phyloP scores from a whole-genome alignment of 208 protist species.

The Tritrichomonas musculus region DNA sequence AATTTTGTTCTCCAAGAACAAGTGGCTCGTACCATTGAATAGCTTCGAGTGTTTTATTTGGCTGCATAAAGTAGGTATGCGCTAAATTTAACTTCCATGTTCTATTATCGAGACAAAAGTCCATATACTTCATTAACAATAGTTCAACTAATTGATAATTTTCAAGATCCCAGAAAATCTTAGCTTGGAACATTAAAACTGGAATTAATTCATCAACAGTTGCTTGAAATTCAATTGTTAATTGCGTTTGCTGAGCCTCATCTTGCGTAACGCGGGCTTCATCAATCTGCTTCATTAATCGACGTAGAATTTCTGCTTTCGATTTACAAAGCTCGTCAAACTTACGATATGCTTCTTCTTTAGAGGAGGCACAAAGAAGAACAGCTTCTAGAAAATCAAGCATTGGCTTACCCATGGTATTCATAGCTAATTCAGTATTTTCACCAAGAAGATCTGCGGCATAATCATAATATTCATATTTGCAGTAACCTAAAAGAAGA shows the following conservation, averaged over 20 bases:
- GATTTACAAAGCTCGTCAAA: constrained; percentile 2
- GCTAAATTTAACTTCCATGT: no score
- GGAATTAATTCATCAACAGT: constrained; percentile 84
- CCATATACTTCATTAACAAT: constrained; percentile 74
- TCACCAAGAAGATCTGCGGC: constrained; percentile 84
- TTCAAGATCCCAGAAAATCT: constrained; percentile 92
- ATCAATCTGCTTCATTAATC: not conserved
- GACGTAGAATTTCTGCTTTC: not conserved
- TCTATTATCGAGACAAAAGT: constrained; percentile 48
- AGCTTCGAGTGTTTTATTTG: constrained; percentile 42
- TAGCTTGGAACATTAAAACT: constrained; percentile 73
- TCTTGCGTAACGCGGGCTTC: not conserved
- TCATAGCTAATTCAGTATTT: constrained; percentile 56
- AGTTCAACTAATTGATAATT: constrained; percentile 84
- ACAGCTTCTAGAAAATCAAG: not conserved
- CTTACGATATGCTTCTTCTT: constrained; percentile 28
- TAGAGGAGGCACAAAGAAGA: not conserved
- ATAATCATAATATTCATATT: constrained; percentile 85
- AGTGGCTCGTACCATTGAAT: constrained; percentile 48
- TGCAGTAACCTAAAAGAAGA: constrained; percentile 85
- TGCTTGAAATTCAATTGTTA: constrained; percentile 37
- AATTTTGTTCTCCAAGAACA: constrained; percentile 41
- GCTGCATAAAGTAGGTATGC: constrained; percentile 49
- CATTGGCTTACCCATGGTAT: not conserved
- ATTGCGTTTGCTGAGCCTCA: not conserved